phyloP scores from a whole-genome alignment of 2,329 filamentous ascomycete genomes.

The Laburnicola sp. region DNA sequence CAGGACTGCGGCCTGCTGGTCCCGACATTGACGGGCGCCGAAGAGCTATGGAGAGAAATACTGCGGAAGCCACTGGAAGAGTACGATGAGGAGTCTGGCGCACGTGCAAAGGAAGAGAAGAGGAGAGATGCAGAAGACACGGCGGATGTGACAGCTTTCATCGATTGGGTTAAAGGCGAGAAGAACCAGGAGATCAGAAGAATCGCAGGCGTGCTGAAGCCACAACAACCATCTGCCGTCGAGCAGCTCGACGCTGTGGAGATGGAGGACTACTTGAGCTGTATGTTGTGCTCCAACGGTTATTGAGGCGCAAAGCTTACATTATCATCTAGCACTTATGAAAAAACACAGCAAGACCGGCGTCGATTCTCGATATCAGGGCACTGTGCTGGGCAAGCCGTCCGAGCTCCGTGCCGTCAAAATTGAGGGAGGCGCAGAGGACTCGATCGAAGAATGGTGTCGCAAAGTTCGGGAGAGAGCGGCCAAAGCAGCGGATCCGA shows the following conservation, averaged over 20 bases:
- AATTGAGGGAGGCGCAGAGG: slow-evolving; percentile 75
- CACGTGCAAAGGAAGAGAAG: slow-evolving; percentile 48
- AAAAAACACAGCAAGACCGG: slow-evolving; percentile 90
- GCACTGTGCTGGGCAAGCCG: slow-evolving; percentile 77
- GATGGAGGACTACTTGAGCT: slow-evolving; percentile 54
- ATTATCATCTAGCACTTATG: slow-evolving; percentile 65
- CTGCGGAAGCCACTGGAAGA: slow-evolving; percentile 51
- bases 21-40: slow-evolving; percentile 66
- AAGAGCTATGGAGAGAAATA: slow-evolving; percentile 66
- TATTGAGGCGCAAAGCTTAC: slow-evolving; percentile 19
- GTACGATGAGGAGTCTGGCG: slow-evolving; percentile 45
- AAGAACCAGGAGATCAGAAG: slow-evolving; percentile 79
- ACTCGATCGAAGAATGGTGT: slow-evolving; percentile 69
- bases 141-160: slow-evolving; percentile 74
- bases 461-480: slow-evolving; percentile 35
- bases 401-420: slow-evolving; percentile 71
- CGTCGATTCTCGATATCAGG: slow-evolving; percentile 82
- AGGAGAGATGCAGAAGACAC: slow-evolving; percentile 69
- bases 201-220: slow-evolving; percentile 68
- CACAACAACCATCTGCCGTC: slow-evolving; percentile 42
- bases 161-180: slow-evolving; percentile 75
- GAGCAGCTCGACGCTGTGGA: slow-evolving; percentile 51
- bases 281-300: slow-evolving; percentile 26
- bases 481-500: slow-evolving; percentile 27
- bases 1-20: slow-evolving; percentile 76